phyloP scores from a whole-genome alignment of 257 asterid genomes.

The Prunella vulgaris region DNA sequence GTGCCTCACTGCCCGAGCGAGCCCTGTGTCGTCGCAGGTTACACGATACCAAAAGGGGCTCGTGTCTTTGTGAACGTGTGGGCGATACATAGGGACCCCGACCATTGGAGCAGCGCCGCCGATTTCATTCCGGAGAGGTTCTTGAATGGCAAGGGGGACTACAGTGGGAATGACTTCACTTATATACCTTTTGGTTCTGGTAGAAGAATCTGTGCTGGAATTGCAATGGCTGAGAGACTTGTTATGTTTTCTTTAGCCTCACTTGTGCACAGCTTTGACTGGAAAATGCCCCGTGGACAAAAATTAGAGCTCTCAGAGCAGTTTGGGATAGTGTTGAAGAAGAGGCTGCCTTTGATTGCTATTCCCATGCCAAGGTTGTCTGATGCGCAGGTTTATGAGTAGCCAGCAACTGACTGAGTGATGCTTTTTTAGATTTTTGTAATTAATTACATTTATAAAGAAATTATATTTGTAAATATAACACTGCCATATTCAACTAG shows the following conservation, averaged over 20 bases:
- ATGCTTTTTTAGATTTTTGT: too few species aligned
- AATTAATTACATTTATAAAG: too few species aligned
- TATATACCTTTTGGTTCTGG: conserved; percentile 73
- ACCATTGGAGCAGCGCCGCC: conserved; percentile 39
- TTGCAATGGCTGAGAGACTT: conserved; percentile 59
- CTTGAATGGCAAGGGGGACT: conserved; percentile 36
- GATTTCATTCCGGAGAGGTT: conserved; percentile 57
- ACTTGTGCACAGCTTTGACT: conserved; percentile 52
- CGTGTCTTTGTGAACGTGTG: conserved; percentile 61
- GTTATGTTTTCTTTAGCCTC: conserved; percentile 59
- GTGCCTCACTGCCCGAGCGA: conserved; percentile 67
- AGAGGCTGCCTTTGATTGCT: conserved; percentile 46
- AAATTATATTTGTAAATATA: too few species aligned
- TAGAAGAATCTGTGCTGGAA: conserved; percentile 62
- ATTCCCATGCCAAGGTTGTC: conserved; percentile 51
- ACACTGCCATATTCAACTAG: too few species aligned
- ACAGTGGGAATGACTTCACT: conserved; percentile 48
- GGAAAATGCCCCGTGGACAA: conserved; percentile 41
- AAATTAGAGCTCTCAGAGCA: conserved; percentile 42
- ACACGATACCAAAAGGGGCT: conserved; percentile 46
- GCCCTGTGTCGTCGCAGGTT: conserved; percentile 41
- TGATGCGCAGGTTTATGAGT: neutral
- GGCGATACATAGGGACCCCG: conserved; percentile 66
- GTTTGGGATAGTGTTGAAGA: conserved; percentile 66
- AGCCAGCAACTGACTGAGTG: neutral